These are phyloP conservation scores for Penicillium turbatum DNA, from an alignment of 495 filamentous ascomycete species.

Conservation along the genomic window DNA sequence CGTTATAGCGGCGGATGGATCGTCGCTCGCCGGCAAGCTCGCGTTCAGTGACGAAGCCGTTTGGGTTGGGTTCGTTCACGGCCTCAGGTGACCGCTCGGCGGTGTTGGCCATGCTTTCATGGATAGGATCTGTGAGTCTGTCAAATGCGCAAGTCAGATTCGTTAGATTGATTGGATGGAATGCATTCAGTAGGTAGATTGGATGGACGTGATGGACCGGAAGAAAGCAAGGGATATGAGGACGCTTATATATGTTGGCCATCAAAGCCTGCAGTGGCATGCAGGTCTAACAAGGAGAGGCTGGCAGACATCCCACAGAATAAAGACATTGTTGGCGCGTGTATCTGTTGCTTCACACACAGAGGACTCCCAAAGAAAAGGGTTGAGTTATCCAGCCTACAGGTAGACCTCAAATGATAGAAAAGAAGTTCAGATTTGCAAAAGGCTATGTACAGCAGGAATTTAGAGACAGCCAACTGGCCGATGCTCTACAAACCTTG, in stretches of 20 bases:
- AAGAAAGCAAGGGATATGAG: background rate
- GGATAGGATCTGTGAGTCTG: background rate
- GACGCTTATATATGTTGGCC: background rate
- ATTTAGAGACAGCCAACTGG: conserved; percentile 13
- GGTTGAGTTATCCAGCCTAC: too few species aligned
- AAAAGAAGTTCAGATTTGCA: conserved; percentile 9
- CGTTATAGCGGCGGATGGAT: background rate
- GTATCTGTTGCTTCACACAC: background rate
- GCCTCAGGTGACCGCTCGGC: background rate
- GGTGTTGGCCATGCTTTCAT: background rate
- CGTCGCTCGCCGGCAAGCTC: background rate
- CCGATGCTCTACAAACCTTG: conserved; percentile 36
- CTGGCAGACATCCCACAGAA: background rate
- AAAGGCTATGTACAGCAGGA: conserved; percentile 29
- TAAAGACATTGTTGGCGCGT: background rate
- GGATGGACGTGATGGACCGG: background rate
- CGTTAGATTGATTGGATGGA: background rate
- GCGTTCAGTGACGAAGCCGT: conserved; percentile 2
- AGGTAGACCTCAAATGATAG: background rate
- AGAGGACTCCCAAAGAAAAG: background rate
- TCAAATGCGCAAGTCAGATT: background rate
- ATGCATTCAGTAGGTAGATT: background rate
- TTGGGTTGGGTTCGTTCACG: background rate
- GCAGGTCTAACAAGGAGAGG: background rate
- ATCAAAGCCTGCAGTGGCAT: background rate